These are phyloP conservation scores for Taxillus chinensis DNA, from an alignment of 164 flowering plant genomes.

Conservation along the genomic window DNA sequence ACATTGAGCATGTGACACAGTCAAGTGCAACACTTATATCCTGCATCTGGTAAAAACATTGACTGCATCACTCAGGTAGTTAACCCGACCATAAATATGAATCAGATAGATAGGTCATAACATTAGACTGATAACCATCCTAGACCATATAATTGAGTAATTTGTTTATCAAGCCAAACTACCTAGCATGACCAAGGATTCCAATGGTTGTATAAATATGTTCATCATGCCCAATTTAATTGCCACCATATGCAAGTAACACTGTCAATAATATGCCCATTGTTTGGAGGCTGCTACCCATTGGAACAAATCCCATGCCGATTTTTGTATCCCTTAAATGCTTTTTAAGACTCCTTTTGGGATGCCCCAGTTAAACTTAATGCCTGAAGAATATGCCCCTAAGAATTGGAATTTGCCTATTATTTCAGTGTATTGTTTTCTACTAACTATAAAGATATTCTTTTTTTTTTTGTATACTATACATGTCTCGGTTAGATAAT, in stretches of 20 bases:
- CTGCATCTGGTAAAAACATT: constrained; percentile 68
- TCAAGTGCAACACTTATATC: constrained; percentile 71
- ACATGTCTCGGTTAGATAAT: no score
- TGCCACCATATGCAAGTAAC: constrained; percentile 28
- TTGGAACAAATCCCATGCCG: constrained; percentile 21
- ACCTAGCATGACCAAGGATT: constrained; percentile 75
- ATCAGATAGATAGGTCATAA: constrained; percentile 87
- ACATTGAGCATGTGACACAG: constrained; percentile 88
- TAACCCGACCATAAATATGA: constrained; percentile 92
- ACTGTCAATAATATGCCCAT: constrained; percentile 38
- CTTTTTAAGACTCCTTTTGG: no score
- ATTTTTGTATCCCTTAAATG: constrained; percentile 19
- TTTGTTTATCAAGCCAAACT: constrained; percentile 53
- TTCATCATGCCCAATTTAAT: constrained; percentile 80
- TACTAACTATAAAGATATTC: no score
- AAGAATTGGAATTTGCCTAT: no score
- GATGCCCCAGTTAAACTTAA: no score
- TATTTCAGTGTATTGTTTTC: no score
- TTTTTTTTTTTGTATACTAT: no score
- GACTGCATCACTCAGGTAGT: constrained; percentile 68
- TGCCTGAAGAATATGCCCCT: no score
- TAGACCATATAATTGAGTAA: constrained; percentile 75
- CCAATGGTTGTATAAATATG: constrained; percentile 96
- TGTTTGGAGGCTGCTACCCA: constrained; percentile 20
- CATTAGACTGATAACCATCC: constrained; percentile 85